Conservation (phyloP, 306 rosid genomes). For the Quercus alba region DNA sequence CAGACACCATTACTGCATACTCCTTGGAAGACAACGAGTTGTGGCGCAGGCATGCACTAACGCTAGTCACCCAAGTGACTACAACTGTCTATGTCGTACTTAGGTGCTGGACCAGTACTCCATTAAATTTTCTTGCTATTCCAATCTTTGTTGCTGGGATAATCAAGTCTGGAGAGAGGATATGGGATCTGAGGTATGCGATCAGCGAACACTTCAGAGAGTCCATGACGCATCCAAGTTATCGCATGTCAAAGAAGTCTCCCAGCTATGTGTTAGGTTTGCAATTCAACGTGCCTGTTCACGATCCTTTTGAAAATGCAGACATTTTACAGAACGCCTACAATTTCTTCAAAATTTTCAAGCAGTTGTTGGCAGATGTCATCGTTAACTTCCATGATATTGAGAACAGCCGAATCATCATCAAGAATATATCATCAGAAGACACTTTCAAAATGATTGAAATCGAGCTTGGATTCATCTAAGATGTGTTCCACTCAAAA, state of each 20-base stretch:
- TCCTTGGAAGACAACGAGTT: constrained; percentile 37
- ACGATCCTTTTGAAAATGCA: too few species aligned
- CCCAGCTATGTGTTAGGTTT: too few species aligned
- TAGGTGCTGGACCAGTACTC: neutral
- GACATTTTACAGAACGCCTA: constrained; percentile 4
- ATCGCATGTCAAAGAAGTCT: too few species aligned
- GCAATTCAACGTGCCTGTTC: neutral
- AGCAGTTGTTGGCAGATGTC: constrained; percentile 41
- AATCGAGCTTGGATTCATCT: constrained; percentile 47
- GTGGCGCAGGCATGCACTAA: constrained; percentile 26
- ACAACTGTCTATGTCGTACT: constrained; percentile 14
- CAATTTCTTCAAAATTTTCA: constrained; percentile 19
- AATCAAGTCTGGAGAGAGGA: constrained; percentile 35
- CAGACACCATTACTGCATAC: constrained; percentile 38
- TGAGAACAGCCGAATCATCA: constrained; percentile 5
- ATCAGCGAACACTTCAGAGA: constrained; percentile 31
- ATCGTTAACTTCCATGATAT: constrained; percentile 31
- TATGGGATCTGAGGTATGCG: constrained; percentile 26
- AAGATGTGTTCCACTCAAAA: constrained; percentile 43
- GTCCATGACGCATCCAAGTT: constrained; percentile 28
- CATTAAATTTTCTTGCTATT: constrained; percentile 11
- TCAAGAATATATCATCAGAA: neutral
- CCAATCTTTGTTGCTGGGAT: constrained; percentile 24
- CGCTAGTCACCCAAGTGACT: constrained; percentile 8
- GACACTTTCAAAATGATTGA: constrained; percentile 31